Conservation (phyloP, 495 filamentous ascomycete genomes). For the Daldinia vernicosa region DNA sequence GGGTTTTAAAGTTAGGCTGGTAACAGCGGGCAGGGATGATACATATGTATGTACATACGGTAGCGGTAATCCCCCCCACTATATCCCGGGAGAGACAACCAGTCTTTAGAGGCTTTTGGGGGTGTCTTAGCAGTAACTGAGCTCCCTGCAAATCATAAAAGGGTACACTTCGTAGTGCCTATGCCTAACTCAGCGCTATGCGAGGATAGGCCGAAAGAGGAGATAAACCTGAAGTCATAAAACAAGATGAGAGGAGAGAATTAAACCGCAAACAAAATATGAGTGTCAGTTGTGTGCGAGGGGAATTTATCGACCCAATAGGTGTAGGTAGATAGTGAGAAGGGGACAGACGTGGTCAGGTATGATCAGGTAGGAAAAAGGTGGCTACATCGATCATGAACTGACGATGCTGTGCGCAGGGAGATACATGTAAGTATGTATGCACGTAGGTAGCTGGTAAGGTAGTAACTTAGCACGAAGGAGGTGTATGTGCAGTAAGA, state of each 20-base stretch:
- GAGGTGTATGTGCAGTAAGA: conserved; percentile 23
- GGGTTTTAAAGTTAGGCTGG: conserved; percentile 42
- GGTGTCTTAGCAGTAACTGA: conserved; percentile 7
- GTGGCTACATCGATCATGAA: conserved; percentile 30
- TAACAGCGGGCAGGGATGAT: conserved; percentile 35
- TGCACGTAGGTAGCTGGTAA: conserved; percentile 10
- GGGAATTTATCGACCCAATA: neutral
- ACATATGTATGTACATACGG: conserved; percentile 23
- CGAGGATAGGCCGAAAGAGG: neutral
- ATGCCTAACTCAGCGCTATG: neutral
- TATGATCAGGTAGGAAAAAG: conserved; percentile 39
- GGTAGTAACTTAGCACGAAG: neutral
- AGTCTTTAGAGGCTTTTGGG: conserved; percentile 31
- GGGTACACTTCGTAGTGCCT: neutral
- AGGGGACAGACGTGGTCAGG: conserved; percentile 19
- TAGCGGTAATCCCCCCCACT: conserved; percentile 41
- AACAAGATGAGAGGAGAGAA: neutral
- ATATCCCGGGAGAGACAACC: conserved; percentile 16
- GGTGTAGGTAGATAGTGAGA: neutral
- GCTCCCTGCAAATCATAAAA: conserved; percentile 27
- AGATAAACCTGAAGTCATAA: neutral
- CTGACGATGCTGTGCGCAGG: conserved; percentile 16
- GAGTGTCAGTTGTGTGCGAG: neutral
- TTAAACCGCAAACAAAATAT: neutral
- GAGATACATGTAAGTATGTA: conserved; percentile 3